Evolutionary conservation across 2,329 filamentous ascomycete genomes (phyloP).

Genomic region (Arthrobotrys pseudoclavata): DNA sequence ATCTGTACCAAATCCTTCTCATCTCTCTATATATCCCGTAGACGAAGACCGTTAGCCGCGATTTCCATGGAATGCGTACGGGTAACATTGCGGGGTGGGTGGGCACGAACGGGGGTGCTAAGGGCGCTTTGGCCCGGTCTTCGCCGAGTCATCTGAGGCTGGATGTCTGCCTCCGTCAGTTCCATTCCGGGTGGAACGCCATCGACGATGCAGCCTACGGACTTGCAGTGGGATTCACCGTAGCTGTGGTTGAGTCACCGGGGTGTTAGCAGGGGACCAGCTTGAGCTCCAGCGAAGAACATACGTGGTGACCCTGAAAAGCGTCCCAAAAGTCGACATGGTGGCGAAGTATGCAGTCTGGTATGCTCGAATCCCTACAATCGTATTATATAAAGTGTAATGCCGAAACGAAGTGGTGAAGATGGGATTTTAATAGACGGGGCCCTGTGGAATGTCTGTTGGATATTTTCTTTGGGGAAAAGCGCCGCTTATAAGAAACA

Average conservation of each 20-base stretch:
- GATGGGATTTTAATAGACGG: neutral
- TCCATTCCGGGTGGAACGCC: conserved; percentile 89
- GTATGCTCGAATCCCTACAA: neutral
- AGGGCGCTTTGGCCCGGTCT: conserved; percentile 90
- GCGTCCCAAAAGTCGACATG: conserved; percentile 90
- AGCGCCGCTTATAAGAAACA: conserved; percentile 38
- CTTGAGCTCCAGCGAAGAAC: conserved; percentile 63
- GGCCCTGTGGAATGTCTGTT: conserved; percentile 6
- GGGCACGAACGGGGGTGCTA: conserved; percentile 76
- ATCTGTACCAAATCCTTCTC: conserved; percentile 94
- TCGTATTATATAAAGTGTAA: neutral
- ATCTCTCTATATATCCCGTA: conserved; percentile 71
- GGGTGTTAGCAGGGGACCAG: conserved; percentile 41
- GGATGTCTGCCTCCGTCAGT: conserved; percentile 87
- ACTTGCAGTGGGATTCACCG: conserved; percentile 90
- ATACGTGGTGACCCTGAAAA: conserved; percentile 86
- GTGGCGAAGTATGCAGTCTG: neutral
- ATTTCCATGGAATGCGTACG: neutral
- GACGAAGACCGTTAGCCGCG: neutral
- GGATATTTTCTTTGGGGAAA: conserved; percentile 31
- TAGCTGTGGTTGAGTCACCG: conserved; percentile 69
- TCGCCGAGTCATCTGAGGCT: conserved; percentile 92
- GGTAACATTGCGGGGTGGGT: neutral
- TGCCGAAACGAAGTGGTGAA: conserved; percentile 26
- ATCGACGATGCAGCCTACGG: conserved; percentile 94